Base-by-base conservation (phyloP, 2,329 filamentous ascomycete genomes). In the Pseudogymnoascus sp. region DNA sequence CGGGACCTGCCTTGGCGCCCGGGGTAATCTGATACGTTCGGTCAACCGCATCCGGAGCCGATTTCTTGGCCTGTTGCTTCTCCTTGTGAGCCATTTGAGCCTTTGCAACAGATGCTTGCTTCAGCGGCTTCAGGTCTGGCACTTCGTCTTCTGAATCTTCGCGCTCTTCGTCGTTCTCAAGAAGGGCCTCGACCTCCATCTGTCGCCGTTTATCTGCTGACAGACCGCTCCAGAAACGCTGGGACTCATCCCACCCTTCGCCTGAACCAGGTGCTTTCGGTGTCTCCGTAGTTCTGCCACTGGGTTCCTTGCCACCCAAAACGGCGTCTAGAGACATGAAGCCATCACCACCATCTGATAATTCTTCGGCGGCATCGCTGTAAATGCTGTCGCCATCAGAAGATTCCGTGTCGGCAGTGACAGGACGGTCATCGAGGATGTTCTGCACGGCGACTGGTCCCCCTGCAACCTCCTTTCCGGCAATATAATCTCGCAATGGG, bases 361-460 rank as follows among this genome's bases (percentile, higher is more conserved):
- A 76, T 64, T 91, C 87, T 73, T 92, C 90, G 61, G 87, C 87
- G 1, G 89, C 89, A 73, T 92, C 90, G 66, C 87, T 91, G 71
- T 90, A 92, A 23, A 90, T 80, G 64, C 82, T 87, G 59, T 76
- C 78, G 12, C 76, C 75, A 62, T 85, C 83, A 3, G 77, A 76
- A n/a, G 82, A 55, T 12, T 55, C 49, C 25, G 9, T 5, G 6
- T 55, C 28, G 5, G 16, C 28, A 33, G 28, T 55, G 28, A n/a
- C 25, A 33, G 62, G 39, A 28, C 61, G 62, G 55, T 68, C 66
- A 38, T 65, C 60, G 30, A 59, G 30, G 45, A 65, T 55, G 33
- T 33, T 22, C 14, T 55, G n/a, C n/a, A 33, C n/a, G 2, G 49
- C 49, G 16, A 55, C 49, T 55, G 49, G 16, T 0, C 49, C 49